These are phyloP conservation scores for Aspergillus kassunensis DNA, from an alignment of 495 filamentous ascomycete species.

Conservation along the genomic window DNA sequence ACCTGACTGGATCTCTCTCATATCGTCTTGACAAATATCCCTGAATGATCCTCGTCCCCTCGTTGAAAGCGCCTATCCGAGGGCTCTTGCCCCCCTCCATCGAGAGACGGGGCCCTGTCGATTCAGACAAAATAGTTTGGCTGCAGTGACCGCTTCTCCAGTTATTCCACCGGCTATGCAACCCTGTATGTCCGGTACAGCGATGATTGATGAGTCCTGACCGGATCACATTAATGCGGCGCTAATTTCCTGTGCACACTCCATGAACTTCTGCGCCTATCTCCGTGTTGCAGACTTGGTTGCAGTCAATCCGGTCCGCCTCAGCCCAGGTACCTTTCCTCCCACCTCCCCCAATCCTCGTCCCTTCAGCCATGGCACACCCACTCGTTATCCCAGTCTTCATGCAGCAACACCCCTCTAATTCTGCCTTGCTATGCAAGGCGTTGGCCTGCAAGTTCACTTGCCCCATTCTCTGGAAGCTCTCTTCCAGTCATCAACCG, in stretches of 20 bases:
- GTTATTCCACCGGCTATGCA: constrained; percentile 14
- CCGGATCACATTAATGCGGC: constrained; percentile 29
- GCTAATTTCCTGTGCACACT: constrained; percentile 31
- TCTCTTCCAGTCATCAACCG: constrained; percentile 30
- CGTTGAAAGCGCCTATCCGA: not conserved
- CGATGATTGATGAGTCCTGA: constrained; percentile 15
- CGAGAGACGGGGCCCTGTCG: constrained; percentile 3
- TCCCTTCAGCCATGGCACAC: constrained; percentile 23
- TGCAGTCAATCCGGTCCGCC: constrained; percentile 30
- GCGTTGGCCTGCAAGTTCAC: constrained; percentile 28
- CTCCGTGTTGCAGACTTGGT: constrained; percentile 29
- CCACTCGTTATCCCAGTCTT: constrained; percentile 13
- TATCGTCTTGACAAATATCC: constrained; percentile 3
- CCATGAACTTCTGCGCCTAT: constrained; percentile 22
- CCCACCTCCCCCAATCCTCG: constrained; percentile 16
- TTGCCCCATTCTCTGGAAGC: constrained; percentile 23
- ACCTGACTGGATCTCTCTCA: constrained; percentile 12
- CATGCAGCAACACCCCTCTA: constrained; percentile 19
- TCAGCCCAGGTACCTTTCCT: constrained; percentile 15
- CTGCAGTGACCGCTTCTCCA: constrained; percentile 15
- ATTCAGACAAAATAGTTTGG: constrained; percentile 13
- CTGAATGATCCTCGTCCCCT: constrained; percentile 7
- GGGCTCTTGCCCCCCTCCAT: constrained; percentile 7
- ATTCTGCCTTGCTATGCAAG: constrained; percentile 40
- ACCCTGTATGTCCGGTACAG: constrained; percentile 3